Evolutionary conservation across 169 alveolate species (phyloP).

Genomic region (Cryptosporidium muris): DNA sequence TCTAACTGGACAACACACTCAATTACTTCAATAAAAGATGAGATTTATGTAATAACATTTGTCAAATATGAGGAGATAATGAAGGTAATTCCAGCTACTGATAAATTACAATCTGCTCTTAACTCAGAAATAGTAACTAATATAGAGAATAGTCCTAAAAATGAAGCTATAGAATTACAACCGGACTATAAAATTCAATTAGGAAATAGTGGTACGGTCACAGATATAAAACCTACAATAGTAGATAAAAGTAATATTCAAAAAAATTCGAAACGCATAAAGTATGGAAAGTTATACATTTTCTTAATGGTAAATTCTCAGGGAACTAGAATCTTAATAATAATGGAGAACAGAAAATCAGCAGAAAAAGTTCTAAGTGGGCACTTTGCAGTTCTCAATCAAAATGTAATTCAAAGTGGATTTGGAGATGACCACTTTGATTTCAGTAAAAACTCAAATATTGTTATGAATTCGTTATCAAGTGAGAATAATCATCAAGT

Average conservation of each 20-base stretch:
- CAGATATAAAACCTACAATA: background rate
- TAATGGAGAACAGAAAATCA: constrained; percentile 44
- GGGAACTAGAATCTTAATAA: constrained; percentile 68
- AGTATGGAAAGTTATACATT: constrained; percentile 51
- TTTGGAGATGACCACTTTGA: background rate
- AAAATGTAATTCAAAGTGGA: background rate
- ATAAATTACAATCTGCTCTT: background rate
- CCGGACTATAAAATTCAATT: background rate
- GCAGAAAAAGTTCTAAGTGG: constrained; percentile 61
- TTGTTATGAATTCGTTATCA: too few species aligned
- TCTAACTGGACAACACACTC: constrained; percentile 69
- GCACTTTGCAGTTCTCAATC: background rate
- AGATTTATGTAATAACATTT: constrained; percentile 46
- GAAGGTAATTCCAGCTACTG: background rate
- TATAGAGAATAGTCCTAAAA: background rate
- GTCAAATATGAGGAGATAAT: constrained; percentile 1
- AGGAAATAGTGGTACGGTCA: background rate
- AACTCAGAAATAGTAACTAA: background rate
- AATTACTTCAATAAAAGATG: constrained; percentile 50
- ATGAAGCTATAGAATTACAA: background rate
- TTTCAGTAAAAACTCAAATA: too few species aligned
- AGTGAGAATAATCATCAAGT: too few species aligned
- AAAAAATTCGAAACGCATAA: background rate
- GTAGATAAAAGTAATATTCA: background rate
- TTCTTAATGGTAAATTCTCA: constrained; percentile 69